These are phyloP conservation scores for Nicotiana undulata DNA, from an alignment of 257 asterid species.

Conservation along the genomic window DNA sequence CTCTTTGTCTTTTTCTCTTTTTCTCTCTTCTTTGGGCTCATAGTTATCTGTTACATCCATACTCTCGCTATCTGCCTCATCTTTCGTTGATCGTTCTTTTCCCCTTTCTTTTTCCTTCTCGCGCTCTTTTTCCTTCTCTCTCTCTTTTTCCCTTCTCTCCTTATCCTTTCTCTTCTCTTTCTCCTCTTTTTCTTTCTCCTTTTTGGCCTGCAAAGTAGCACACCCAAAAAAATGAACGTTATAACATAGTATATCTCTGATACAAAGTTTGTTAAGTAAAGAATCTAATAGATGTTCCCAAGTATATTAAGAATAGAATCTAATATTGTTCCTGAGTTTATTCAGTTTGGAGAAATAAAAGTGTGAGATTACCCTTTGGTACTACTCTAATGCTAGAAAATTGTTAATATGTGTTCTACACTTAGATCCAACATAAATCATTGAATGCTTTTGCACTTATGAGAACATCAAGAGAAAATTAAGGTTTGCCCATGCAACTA, in stretches of 20 bases:
- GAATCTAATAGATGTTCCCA: background rate
- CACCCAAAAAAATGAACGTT: background rate
- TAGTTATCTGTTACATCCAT: conserved; percentile 41
- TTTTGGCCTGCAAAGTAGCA: conserved; percentile 54
- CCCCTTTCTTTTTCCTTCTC: conserved; percentile 69
- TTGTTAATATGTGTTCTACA: no score
- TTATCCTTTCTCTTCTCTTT: conserved; percentile 63
- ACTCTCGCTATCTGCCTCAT: conserved; percentile 53
- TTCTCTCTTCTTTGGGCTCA: conserved; percentile 70
- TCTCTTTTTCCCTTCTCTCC: conserved; percentile 39
- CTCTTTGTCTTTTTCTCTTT: conserved; percentile 73
- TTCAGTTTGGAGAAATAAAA: no score
- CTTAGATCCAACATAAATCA: no score
- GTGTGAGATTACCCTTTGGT: no score
- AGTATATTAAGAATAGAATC: no score
- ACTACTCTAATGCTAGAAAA: no score
- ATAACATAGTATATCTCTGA: background rate
- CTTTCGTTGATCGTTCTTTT: conserved; percentile 56
- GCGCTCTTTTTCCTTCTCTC: conserved; percentile 42
- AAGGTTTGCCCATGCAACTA: no score
- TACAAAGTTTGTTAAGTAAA: background rate
- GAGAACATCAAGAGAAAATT: no score
- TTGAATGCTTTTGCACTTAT: no score
- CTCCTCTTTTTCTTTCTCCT: conserved; percentile 83
- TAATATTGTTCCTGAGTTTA: no score